Evolutionary conservation across 257 asterid genomes (phyloP).

Genomic region (Nicotiana tabacum): DNA sequence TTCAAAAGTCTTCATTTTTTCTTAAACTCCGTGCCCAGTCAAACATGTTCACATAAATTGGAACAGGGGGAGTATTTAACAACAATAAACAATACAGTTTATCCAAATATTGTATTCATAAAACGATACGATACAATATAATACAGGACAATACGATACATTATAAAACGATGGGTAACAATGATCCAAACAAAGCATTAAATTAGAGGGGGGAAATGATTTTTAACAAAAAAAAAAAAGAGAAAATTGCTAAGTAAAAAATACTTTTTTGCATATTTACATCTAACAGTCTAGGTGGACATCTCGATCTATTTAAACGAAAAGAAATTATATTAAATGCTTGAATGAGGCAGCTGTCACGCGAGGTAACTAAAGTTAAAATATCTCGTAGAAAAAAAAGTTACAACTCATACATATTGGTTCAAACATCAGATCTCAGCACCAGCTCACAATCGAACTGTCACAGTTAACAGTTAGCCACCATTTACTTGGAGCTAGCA

Average conservation of each 20-base stretch:
- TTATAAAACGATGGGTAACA: too few species aligned
- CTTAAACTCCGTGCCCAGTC: too few species aligned
- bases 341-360: neutral
- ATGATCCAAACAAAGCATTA: too few species aligned
- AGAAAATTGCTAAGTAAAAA: too few species aligned
- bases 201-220: neutral
- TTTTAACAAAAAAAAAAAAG: neutral
- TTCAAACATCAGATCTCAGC: neutral
- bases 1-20: too few species aligned
- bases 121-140: too few species aligned
- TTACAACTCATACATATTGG: neutral
- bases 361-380: neutral
- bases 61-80: too few species aligned
- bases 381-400: neutral
- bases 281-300: neutral
- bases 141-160: too few species aligned
- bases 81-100: too few species aligned
- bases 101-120: too few species aligned
- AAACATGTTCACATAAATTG: too few species aligned
- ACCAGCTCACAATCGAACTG: slow-evolving; percentile 4
- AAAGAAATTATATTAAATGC: neutral
- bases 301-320: neutral
- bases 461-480: neutral
- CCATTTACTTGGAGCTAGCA: neutral
- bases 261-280: neutral